Percentiles rank a stretch among this genome's conserved stretches.
Conservation (phyloP, 495 filamentous ascomycete species). For the Neurospora sp. region DNA sequence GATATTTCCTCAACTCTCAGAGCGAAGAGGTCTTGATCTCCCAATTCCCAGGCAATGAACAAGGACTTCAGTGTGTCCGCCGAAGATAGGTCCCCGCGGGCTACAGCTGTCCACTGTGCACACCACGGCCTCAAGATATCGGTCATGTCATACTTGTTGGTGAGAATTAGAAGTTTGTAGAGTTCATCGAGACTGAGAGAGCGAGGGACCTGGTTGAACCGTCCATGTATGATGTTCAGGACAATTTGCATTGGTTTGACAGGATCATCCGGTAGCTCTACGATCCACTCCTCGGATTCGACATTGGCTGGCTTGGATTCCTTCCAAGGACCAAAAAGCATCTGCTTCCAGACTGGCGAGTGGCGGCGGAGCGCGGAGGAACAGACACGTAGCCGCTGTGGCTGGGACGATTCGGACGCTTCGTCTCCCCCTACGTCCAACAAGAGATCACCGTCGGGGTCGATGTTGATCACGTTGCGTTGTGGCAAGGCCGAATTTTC, state of each 20-base stretch:
- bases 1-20: neutral
- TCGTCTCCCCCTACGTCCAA: neutral
- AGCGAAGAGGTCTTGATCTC: neutral
- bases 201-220: conserved; percentile 11
- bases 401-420: neutral
- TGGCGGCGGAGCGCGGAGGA: conserved; percentile 12
- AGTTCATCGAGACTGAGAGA: conserved; percentile 7
- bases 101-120: conserved; percentile 4
- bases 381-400: conserved; percentile 12
- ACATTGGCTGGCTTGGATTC: conserved; percentile 13
- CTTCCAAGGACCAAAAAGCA: conserved; percentile 17
- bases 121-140: conserved; percentile 15
- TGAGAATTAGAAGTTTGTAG: conserved; percentile 15
- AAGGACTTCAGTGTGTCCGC: neutral
- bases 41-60: neutral
- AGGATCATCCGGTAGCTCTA: conserved; percentile 18
- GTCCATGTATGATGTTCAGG: conserved; percentile 18
- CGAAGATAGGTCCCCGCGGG: neutral
- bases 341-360: conserved; percentile 19
- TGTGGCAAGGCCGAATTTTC: neutral
- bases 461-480: neutral
- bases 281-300: conserved; percentile 9
- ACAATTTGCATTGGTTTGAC: neutral
- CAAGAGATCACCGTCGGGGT: conserved; percentile 3
- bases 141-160: conserved; percentile 20